Conservation (phyloP, 352 stramenopile genomes). For the Albugo laibachii region DNA sequence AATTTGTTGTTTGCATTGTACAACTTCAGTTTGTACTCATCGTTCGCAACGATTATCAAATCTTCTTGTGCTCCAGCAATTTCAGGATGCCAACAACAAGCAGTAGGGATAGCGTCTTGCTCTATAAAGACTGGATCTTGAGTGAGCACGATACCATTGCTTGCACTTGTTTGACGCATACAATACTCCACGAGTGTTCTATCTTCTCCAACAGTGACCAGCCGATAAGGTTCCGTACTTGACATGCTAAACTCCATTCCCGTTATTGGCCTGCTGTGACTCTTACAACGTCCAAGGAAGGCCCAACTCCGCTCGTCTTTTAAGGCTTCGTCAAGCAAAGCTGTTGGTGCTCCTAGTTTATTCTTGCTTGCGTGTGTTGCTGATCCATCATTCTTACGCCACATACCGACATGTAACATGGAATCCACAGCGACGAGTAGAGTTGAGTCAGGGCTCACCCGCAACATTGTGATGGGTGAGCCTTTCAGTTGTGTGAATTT, state of each 20-base stretch:
- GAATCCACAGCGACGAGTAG: conserved; percentile 68
- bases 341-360: conserved; percentile 2
- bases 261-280: conserved; percentile 67
- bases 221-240: conserved; percentile 39
- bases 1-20: conserved; percentile 83
- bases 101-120: conserved; percentile 65
- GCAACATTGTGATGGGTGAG: conserved; percentile 50
- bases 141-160: conserved; percentile 73
- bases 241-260: conserved; percentile 73
- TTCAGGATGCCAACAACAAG: conserved; percentile 81
- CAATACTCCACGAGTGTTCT: conserved; percentile 81
- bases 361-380: conserved; percentile 1
- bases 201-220: conserved; percentile 79
- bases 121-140: conserved; percentile 57
- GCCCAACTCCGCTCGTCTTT: conserved; percentile 30
- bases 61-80: conserved; percentile 67
- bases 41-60: conserved; percentile 74
- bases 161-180: conserved; percentile 52
- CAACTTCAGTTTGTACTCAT: conserved; percentile 88
- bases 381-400: conserved; percentile 23
- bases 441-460: conserved; percentile 42
- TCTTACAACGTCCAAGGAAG: conserved; percentile 62
- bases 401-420: conserved; percentile 55
- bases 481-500: conserved; percentile 41
- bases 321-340: background rate